A percentile compares a stretch with the other conserved stretches of the same genome.
phyloP scores from a whole-genome alignment of 257 asterid species.

The Ajuga chamaepitys region DNA sequence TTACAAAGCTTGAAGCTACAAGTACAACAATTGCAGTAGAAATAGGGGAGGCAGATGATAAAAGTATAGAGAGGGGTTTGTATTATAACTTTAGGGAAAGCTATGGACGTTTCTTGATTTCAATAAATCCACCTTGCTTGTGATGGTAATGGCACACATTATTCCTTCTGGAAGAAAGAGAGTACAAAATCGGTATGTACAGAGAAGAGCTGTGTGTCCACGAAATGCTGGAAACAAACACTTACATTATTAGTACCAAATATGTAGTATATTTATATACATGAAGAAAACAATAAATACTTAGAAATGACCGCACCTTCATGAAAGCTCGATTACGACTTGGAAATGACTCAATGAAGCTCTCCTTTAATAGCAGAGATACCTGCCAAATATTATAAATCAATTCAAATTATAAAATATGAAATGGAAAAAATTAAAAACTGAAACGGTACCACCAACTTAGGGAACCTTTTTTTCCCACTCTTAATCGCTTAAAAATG shows the following conservation, averaged over 20 bases:
- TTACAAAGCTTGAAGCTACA: background rate
- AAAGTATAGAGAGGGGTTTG: background rate
- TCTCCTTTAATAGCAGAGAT: conserved; percentile 88
- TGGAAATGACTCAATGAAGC: conserved; percentile 92
- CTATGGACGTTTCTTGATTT: background rate
- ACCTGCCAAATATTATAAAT: no score
- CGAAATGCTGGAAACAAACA: conserved; percentile 42
- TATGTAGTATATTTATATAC: background rate
- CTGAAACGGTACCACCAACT: no score
- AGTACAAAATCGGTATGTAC: conserved; percentile 95
- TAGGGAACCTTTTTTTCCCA: no score
- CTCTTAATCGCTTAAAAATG: no score
- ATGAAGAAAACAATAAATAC: background rate
- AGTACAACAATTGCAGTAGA: no score
- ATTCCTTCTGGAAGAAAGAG: conserved; percentile 95
- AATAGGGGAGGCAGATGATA: background rate
- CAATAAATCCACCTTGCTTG: conserved; percentile 1
- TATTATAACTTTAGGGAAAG: background rate
- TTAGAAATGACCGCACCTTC: conserved; percentile 48
- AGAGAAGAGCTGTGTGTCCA: conserved; percentile 98
- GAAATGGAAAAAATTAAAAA: no score
- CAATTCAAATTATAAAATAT: no score
- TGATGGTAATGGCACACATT: no score
- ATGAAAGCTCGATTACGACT: conserved; percentile 86
- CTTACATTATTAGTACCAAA: background rate